Conservation (phyloP, 1,284 basidiomycete genomes). For the Sporisorium graminicola region DNA sequence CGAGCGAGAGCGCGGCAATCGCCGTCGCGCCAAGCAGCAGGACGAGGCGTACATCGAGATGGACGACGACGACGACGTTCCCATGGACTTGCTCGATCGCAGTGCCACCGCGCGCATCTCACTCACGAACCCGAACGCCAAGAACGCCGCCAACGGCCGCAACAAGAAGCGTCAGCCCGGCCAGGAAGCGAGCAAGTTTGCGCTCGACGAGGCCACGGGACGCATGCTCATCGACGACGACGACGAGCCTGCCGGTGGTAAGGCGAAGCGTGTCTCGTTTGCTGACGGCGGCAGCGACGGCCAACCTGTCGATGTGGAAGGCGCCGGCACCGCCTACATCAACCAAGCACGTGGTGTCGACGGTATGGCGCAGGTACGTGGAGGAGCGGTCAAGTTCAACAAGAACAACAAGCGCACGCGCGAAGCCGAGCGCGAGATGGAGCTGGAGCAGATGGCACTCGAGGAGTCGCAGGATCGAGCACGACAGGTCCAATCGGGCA, state of each 20-base stretch:
- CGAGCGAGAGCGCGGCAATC: conserved; percentile 24
- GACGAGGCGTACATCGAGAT: conserved; percentile 75
- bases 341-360: conserved; percentile 85
- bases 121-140: conserved; percentile 39
- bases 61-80: conserved; percentile 86
- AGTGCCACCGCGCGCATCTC: conserved; percentile 47
- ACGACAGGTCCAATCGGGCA: conserved; percentile 36
- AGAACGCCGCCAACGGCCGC: conserved; percentile 24
- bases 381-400: conserved; percentile 92
- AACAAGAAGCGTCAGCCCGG: conserved; percentile 74
- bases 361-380: conserved; percentile 81
- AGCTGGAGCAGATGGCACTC: conserved; percentile 50
- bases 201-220: conserved; percentile 86
- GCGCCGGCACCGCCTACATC: conserved; percentile 77
- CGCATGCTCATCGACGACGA: conserved; percentile 84
- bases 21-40: conserved; percentile 54
- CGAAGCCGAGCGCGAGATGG: conserved; percentile 62
- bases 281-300: conserved; percentile 68
- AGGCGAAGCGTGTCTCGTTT: conserved; percentile 46
- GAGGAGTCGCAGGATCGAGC: conserved; percentile 55
- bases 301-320: conserved; percentile 78
- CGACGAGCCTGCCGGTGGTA: conserved; percentile 21
- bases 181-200: conserved; percentile 87
- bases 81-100: conserved; percentile 93
- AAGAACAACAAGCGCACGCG: conserved; percentile 77